Base-by-base conservation (phyloP, 2,329 filamentous ascomycete species). In the Aspergillus texensis region DNA sequence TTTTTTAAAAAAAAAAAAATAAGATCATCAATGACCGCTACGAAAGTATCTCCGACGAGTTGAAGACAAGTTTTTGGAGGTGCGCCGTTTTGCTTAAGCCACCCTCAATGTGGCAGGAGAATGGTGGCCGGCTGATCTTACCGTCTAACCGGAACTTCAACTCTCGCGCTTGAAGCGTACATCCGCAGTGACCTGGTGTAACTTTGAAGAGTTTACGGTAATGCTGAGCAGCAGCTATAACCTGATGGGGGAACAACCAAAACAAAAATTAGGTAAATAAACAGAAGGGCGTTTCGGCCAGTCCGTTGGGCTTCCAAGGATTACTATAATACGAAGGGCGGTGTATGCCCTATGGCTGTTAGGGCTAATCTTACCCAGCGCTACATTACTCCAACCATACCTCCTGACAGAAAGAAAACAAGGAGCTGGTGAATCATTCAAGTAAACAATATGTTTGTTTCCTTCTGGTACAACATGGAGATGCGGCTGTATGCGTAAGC, bases 101-200 rank as follows among this genome's bases (percentile, higher is more conserved):
- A 55, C 30, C 11, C 4, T 55, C 32, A 39, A 55, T 36, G 52
- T 39, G 52, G 52, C 32, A 41, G 32, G 48, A 53, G 39, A 32
- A 41, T 28, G 43, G 48, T 52, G 55, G 53, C 61, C 60, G 54
- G 65, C 45, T 64, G 65, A 61, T 62, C 60, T 54, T 50, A 34
- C 59, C 61, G 57, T 64, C 63, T 57, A 65, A 65, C 57, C 61
- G 48, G 6, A 52, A 53, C n/a, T 32, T 41, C 30, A 8, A 21
- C 45, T 26, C 12, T 14, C 6, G 45, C 62, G 41, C 24, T 48
- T 58, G 62, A 58, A 53, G 58, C 39, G 34, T 43, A 28, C 62
- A 61, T 50, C 62, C 58, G 55, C 55, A 57, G 53, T 24, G 43
- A 8, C 39, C 36, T 56, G 41, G 62, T 62, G 59, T 16, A 53